A percentile compares a stretch with the other conserved stretches of the same genome.
phyloP scores from a whole-genome alignment of 768 basidiomycete species.

The Lactifluus hygrophoroides region DNA sequence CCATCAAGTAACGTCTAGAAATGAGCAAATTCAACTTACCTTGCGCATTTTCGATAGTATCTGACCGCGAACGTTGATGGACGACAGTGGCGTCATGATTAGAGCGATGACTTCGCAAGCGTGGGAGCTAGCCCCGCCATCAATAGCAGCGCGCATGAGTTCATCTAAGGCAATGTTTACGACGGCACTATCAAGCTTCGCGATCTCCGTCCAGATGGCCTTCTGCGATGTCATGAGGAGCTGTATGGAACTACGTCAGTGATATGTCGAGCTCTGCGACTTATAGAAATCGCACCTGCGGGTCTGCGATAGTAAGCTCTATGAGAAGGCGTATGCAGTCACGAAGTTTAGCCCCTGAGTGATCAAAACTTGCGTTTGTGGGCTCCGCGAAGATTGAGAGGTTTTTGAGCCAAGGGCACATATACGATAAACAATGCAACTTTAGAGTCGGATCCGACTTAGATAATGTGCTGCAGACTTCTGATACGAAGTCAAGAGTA shows the following conservation, averaged over 20 bases:
- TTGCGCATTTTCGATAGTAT: conserved; percentile 74
- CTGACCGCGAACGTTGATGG: conserved; percentile 69
- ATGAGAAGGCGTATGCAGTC: conserved; percentile 77
- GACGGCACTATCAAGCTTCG: conserved; percentile 55
- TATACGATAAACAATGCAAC: conserved; percentile 68
- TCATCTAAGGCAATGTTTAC: conserved; percentile 74
- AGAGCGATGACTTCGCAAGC: conserved; percentile 71
- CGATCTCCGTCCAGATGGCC: conserved; percentile 71
- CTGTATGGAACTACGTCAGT: conserved; percentile 28
- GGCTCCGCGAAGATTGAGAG: conserved; percentile 64
- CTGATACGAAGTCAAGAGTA: conserved; percentile 83
- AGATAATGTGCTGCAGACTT: conserved; percentile 64
- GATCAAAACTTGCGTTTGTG: conserved; percentile 55
- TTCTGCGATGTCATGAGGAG: conserved; percentile 59
- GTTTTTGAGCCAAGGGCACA: conserved; percentile 87
- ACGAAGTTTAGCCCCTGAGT: conserved; percentile 64
- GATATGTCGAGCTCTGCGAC: not conserved
- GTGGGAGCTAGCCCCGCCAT: conserved; percentile 67
- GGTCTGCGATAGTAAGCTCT: conserved; percentile 61
- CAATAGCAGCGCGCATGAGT: conserved; percentile 71
- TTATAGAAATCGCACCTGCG: conserved; percentile 42
- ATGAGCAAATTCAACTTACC: conserved; percentile 31
- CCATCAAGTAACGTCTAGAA: not conserved
- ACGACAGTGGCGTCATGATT: conserved; percentile 63
- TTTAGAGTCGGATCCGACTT: conserved; percentile 42